phyloP scores from a whole-genome alignment of 2,329 filamentous ascomycete genomes.

The Colletotrichum limetticola region DNA sequence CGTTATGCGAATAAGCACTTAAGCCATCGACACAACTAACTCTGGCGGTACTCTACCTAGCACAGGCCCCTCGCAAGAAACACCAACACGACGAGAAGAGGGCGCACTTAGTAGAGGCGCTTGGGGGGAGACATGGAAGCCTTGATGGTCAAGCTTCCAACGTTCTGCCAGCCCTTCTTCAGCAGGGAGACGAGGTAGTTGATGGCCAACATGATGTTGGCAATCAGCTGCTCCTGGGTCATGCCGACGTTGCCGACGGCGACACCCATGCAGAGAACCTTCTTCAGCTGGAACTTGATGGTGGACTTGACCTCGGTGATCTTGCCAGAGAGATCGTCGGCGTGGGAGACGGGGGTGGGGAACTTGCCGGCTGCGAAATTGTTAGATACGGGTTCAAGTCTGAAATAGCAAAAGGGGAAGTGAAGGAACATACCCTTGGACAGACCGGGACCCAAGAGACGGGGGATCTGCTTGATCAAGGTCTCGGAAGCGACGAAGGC shows the following conservation, averaged over 20 bases:
- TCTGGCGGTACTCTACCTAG: slow-evolving; percentile 7
- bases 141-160: slow-evolving; percentile 99
- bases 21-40: slow-evolving; percentile 19
- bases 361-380: slow-evolving; percentile 88
- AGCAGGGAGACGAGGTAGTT: slow-evolving; percentile 99
- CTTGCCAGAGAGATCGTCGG: slow-evolving; percentile 92
- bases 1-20: slow-evolving; percentile 6
- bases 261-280: slow-evolving; percentile 99
- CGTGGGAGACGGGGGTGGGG: slow-evolving; percentile 97
- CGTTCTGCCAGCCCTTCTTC: slow-evolving; percentile 99
- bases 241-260: slow-evolving; percentile 99
- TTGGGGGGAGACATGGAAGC: slow-evolving; percentile 99
- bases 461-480: slow-evolving; percentile 99
- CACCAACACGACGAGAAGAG: background rate
- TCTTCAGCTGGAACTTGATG: slow-evolving; percentile 99
- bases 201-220: slow-evolving; percentile 99
- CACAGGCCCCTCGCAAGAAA: slow-evolving; percentile 20
- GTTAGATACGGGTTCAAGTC: slow-evolving; percentile 39
- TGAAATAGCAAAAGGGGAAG: background rate
- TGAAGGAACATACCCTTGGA: slow-evolving; percentile 81
- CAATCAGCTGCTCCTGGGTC: slow-evolving; percentile 94
- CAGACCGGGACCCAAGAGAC: slow-evolving; percentile 98
- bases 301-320: slow-evolving; percentile 99
- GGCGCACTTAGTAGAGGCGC: slow-evolving; percentile 85
- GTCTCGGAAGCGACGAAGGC: slow-evolving; percentile 97